These are phyloP conservation scores for Polygonum aviculare DNA, from an alignment of 148 eudicot genomes.

Conservation along the genomic window DNA sequence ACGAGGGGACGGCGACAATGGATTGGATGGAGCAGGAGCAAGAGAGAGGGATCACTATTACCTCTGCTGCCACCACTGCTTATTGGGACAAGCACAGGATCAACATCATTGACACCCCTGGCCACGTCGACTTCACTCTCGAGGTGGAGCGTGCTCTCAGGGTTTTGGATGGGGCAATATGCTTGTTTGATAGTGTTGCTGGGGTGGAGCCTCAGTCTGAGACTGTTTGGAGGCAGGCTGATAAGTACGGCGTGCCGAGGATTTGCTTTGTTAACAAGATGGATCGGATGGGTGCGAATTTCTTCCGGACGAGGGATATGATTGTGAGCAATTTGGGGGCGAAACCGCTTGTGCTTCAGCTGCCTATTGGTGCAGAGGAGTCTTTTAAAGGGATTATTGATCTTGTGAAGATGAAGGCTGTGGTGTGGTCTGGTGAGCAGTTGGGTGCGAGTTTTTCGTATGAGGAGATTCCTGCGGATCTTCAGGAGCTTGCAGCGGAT, in stretches of 20 bases:
- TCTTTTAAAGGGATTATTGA: slow-evolving; percentile 71
- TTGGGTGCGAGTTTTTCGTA: slow-evolving; percentile 80
- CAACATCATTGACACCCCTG: slow-evolving; percentile 99
- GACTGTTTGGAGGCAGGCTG: slow-evolving; percentile 99
- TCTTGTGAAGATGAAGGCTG: slow-evolving; percentile 84
- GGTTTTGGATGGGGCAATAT: slow-evolving; percentile 95
- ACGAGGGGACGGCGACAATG: slow-evolving; percentile 99
- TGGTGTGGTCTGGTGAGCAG: slow-evolving; percentile 93
- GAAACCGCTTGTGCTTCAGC: slow-evolving; percentile 75
- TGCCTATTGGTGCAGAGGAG: slow-evolving; percentile 94
- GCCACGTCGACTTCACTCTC: slow-evolving; percentile 98
- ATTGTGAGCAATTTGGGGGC: slow-evolving; percentile 92
- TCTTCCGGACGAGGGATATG: slow-evolving; percentile 93
- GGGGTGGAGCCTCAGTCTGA: slow-evolving; percentile 99
- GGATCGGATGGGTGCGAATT: slow-evolving; percentile 98
- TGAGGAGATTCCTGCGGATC: slow-evolving; percentile 72
- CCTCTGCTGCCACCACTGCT: slow-evolving; percentile 98
- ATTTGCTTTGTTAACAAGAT: slow-evolving; percentile 96
- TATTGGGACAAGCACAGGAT: slow-evolving; percentile 91
- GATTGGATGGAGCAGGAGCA: slow-evolving; percentile 99
- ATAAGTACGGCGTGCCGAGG: slow-evolving; percentile 95
- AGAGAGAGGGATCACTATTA: slow-evolving; percentile 96
- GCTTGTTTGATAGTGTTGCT: slow-evolving; percentile 97
- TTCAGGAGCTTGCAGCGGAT: slow-evolving; percentile 61
- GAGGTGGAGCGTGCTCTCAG: slow-evolving; percentile 99